Evolutionary conservation across 2,329 filamentous ascomycete species (phyloP), one percentile per base, ranked within the genome.

Genomic region (Mycogone perniciosa): DNA sequence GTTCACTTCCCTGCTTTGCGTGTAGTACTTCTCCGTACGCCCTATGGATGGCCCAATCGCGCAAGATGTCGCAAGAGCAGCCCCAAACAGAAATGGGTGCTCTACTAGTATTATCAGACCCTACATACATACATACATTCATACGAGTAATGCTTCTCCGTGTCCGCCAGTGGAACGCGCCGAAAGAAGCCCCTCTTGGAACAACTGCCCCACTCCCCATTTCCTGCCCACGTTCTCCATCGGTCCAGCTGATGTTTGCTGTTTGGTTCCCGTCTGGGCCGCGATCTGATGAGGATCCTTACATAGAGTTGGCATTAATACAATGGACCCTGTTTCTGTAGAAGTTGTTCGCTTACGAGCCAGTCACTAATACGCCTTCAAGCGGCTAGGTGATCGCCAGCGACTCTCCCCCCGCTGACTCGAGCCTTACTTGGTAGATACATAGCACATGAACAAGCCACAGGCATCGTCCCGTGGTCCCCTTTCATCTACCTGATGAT

Each of bases 171-270:
- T 41, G 40, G 37, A 31, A 34, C 31, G 33, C 44, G 44, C 44
- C 50, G 20, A 44, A 35, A 44, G 31, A 51, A 47, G 44, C 44
- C 50, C 31, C 44, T 46, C 49, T 44, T 38, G 38, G 44, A 45
- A 47, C 44, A 51, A 38, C 10, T 39, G 20, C 42, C 46, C 34
- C 10, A 31, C 40, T 44, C 34, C 39, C 46, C 45, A 42, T 13
- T 30, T 9, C 43, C 40, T 33, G 42, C 35, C 48, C 43, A 52
- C 33, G 34, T 48, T 42, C 20, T 48, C 20, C 46, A 38, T 49
- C 34, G n/a, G 27, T 48, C 20, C 46, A 38, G 43, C 34, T 20
- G 27, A 26, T 42, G 10, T 27, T 44, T 48, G 30, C 35, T 44
- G 8, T 41, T 50, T 50, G 30, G 48, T n/a, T 31, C 30, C 48